Evolutionary conservation across 106 monocot genomes (phyloP), one percentile per base, ranked within the genome.

Genomic region (Acanthochlamys bracteata): DNA sequence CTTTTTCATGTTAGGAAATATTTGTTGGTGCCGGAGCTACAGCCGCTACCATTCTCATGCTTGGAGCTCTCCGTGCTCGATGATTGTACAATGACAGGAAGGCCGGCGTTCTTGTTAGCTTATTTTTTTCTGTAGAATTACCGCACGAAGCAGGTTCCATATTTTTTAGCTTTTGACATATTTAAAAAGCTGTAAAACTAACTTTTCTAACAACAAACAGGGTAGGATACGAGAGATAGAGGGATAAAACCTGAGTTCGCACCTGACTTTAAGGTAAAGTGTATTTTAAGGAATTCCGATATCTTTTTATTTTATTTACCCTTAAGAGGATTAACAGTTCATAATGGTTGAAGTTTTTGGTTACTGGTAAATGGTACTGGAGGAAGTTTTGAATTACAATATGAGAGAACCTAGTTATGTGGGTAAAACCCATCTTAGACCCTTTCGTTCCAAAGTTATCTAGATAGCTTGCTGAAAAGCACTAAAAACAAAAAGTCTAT

Each of bases 221-320:
- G 78, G 42, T 84, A 88, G 58, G 83, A 80, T 21, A 76, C 79
- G 84, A 96, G 82, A 68, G 91, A 91, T 46, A 82, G 78, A 74
- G 88, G 90, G 20, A 76, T 91, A 73, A 90, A 96, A 81, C 82
- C 60, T 52, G 88, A 88, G 66, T 91, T 96, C 57, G 84, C 82
- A 46, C 86, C 91, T 21, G 96, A 91, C 75, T 63, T 63, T 22
- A 95, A 96, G 88, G 96, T 96, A 67, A 7, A 62, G 10, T 21
- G 3, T 55, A 55, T 55, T 10, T 4, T 17, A 10, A 9, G 9
- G 12, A 49, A 3, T 49, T 14, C 49, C 49, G 3, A 14, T 49
- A 4, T 49, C 2, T 17, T 49, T 49, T 49, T 10, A 49, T 17
- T 49, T 49, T 10, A 49, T 12, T 14, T 10, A 49, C 9, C 49